Base-by-base conservation (phyloP, 306 rosid species). In the Cucumis hystrix region DNA sequence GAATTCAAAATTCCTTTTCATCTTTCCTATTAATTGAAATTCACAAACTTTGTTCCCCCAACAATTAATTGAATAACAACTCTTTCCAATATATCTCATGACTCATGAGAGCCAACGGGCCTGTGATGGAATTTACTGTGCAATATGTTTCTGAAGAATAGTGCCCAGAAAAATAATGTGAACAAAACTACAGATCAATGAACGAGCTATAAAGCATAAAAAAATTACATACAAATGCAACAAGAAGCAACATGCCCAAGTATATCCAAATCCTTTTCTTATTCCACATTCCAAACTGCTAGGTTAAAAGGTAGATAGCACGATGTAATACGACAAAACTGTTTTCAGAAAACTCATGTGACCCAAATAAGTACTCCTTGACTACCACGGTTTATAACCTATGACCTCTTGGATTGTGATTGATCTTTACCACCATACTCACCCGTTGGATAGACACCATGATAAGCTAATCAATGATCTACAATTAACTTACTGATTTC, bases 401-500 rank as follows among this genome's bases (percentile, higher is more conserved):
- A 20, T n/a, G 33, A 68, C 54, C 6, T 43, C 33, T 68, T 68
- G 16, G 55, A 68, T 41, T 65, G 15, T 65, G 72, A 65, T 39
- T 68, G 56, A 41, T 21, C 74, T 41, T 68, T 43, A 13, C 55
- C 51, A 65, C 55, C 25, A 25, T 17, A 75, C 39, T 55, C 23
- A 73, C 21, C 75, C 25, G 7, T 70, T 18, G 49, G 55, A 76
- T n/a, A 41, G 47, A 47, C 25, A 47, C 21, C 20, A 47, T 18
- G 28, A 66, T 41, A 17, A 13, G 62, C 40, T 40, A 21, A 62
- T 14, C 25, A 70, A 70, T 70, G 17, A 70, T 47, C 75, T 70
- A 21, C 59, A 70, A 6, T 70, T 28, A 45, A 83, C 95, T 92
- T 78, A 88, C 97, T 37, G 97, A 96, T 86, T 92, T 95, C 80